Evolutionary conservation across 2,329 filamentous ascomycete genomes (phyloP), one percentile per base, ranked within the genome.

Genomic region (Calonectria hawksworthii): DNA sequence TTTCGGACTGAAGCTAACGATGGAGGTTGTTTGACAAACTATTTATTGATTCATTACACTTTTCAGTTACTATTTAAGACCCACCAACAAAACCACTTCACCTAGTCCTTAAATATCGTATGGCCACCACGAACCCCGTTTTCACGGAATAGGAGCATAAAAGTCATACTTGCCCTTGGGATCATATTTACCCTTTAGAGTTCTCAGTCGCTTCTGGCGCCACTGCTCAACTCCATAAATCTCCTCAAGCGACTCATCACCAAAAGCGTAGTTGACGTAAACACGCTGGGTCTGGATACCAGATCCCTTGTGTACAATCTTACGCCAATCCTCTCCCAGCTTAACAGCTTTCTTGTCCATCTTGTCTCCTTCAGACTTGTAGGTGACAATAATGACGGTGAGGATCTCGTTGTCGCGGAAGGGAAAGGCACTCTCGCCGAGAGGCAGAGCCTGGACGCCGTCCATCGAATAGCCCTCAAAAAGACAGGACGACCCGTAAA

Each of bases 381-480:
- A 79, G 3, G 74, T 76, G 3, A 81, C 75, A 7, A 78, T 30
- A 4, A 79, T 77, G 2, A 74, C 79, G n/a, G 72, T 63, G 4
- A 80, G 78, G 2, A 81, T 72, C 30, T 80, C 75, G 26, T 79
- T 63, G 2, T 76, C 61, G 3, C 80, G 77, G 71, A 80, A 81
- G 1, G 78, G 77, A 32, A 80, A 81, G 3, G 79, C 78, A 32
- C 71, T 51, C 3, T 61, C 73, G 13, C 63, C 21, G 1, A 26
- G 26, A 32, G 68, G 23, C 0, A 63, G 50, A 0, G 64, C 66
- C 4, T 77, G 75, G 0, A 81, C 86, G 1, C 86, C 90, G n/a
- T 86, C 80, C 9, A 80, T 82, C 0, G 89, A 86, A 80, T 92
- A 92, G 3, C 88, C 88, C 78, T 92, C 90, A 70, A 92, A 89